phyloP scores from a whole-genome alignment of 225 moss, liverwort and hornwort species.

The Marchantia paleacea region DNA sequence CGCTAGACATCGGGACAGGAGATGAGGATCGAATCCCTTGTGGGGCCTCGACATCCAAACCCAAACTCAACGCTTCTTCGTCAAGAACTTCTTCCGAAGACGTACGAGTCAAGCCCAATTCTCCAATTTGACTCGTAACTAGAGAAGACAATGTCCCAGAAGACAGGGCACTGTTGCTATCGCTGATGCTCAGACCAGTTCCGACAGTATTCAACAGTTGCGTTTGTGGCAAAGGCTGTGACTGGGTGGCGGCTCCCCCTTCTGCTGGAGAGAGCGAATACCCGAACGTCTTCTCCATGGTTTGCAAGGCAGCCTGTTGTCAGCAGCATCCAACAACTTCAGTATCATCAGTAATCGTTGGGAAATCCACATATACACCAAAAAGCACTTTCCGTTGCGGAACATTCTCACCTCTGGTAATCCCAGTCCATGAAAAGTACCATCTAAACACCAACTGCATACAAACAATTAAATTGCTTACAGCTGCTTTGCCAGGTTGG shows the following conservation, averaged over 20 bases:
- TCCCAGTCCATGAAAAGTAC: neutral
- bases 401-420: no score
- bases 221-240: slow-evolving; percentile 37
- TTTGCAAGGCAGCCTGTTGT: slow-evolving; percentile 78
- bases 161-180: slow-evolving; percentile 36
- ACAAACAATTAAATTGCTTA: slow-evolving; percentile 31
- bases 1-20: slow-evolving; percentile 36
- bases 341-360: neutral
- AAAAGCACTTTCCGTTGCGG: neutral
- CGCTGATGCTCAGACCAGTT: slow-evolving; percentile 25
- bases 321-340: neutral
- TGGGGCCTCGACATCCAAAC: slow-evolving; percentile 67
- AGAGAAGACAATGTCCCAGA: slow-evolving; percentile 36
- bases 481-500: slow-evolving; percentile 89
- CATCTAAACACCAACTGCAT: neutral
- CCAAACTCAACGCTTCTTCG: slow-evolving; percentile 72
- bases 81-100: slow-evolving; percentile 86
- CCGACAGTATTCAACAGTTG: slow-evolving; percentile 32
- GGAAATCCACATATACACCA: neutral
- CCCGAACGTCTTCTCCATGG: slow-evolving; percentile 96
- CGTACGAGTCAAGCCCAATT: slow-evolving; percentile 59
- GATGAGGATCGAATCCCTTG: slow-evolving; percentile 35
- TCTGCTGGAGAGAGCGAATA: slow-evolving; percentile 78
- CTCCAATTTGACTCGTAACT: slow-evolving; percentile 42
- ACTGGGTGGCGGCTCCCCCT: slow-evolving; percentile 40